Percentiles rank a stretch among this genome's conserved stretches.
Evolutionary conservation across 139 green algal species (phyloP).

Genomic region (Chlorella sorokiniana): DNA sequence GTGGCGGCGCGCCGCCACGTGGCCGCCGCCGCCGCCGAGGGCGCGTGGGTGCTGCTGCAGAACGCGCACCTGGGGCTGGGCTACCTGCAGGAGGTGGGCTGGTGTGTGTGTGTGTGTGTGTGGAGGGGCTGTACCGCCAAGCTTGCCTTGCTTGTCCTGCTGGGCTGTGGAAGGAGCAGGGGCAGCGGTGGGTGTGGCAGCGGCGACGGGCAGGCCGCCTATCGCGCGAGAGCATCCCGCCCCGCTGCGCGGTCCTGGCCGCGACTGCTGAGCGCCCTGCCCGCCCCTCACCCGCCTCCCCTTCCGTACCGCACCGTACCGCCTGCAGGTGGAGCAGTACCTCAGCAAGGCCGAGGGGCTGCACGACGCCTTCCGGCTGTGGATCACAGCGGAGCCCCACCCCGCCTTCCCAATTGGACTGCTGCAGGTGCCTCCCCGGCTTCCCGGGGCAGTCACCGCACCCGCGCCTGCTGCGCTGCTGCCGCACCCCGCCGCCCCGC

Average conservation of each 20-base stretch:
- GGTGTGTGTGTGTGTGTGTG: not conserved
- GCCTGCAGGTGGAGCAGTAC: conserved; percentile 79
- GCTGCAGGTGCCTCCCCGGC: conserved; percentile 86
- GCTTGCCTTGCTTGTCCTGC: no score
- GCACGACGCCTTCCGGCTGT: conserved; percentile 87
- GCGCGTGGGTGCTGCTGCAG: conserved; percentile 96
- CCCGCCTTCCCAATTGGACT: conserved; percentile 93
- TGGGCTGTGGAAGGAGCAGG: no score
- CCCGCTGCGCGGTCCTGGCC: no score
- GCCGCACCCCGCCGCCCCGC: no score
- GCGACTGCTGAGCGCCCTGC: no score
- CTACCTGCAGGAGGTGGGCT: conserved; percentile 82
- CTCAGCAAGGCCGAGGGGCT: conserved; percentile 65
- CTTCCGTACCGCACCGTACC: not conserved
- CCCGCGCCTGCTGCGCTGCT: no score
- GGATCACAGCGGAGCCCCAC: conserved; percentile 94
- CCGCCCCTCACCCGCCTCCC: no score
- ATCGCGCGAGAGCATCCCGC: no score
- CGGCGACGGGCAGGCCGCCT: no score
- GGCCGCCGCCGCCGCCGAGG: conserved; percentile 79
- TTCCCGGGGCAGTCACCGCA: no score
- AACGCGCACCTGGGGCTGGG: conserved; percentile 93
- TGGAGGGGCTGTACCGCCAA: not conserved
- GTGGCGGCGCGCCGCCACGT: conserved; percentile 92
- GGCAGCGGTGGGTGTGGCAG: no score